phyloP scores from a whole-genome alignment of 2,329 filamentous ascomycete genomes.

The Phialophora expanda region DNA sequence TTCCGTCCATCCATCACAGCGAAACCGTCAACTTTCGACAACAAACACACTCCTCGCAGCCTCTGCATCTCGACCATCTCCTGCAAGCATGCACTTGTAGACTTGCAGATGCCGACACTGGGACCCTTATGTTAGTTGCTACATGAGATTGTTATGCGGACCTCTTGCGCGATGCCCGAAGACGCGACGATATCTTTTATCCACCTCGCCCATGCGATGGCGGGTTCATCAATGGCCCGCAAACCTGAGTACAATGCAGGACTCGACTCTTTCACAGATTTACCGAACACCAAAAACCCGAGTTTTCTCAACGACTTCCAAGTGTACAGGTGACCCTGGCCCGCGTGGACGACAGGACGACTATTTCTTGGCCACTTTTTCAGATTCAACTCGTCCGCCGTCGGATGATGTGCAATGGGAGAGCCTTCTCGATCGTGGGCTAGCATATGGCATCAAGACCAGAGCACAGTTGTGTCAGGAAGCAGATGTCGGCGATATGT shows the following conservation, averaged over 20 bases:
- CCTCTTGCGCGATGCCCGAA: conserved; percentile 28
- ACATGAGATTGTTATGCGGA: conserved; percentile 31
- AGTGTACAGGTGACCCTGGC: neutral
- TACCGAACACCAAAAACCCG: neutral
- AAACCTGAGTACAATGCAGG: neutral
- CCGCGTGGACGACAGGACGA: neutral
- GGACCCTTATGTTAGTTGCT: conserved; percentile 13
- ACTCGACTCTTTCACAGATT: neutral
- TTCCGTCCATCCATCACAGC: neutral
- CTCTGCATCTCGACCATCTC: neutral
- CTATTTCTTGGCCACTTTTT: conserved; percentile 11
- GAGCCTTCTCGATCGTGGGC: conserved; percentile 32
- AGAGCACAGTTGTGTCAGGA: conserved; percentile 48
- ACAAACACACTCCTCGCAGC: neutral
- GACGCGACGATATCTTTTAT: conserved; percentile 13
- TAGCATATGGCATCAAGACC: conserved; percentile 41
- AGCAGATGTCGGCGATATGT: conserved; percentile 48
- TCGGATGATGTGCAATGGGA: conserved; percentile 22
- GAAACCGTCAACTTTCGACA: neutral
- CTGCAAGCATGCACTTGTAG: neutral
- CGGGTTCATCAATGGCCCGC: neutral
- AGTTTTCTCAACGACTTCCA: conserved; percentile 5
- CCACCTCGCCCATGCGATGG: neutral
- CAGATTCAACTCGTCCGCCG: neutral
- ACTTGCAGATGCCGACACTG: neutral